Conservation (phyloP, 805 yeast genomes). For the Pichia rugopelliculosa region DNA sequence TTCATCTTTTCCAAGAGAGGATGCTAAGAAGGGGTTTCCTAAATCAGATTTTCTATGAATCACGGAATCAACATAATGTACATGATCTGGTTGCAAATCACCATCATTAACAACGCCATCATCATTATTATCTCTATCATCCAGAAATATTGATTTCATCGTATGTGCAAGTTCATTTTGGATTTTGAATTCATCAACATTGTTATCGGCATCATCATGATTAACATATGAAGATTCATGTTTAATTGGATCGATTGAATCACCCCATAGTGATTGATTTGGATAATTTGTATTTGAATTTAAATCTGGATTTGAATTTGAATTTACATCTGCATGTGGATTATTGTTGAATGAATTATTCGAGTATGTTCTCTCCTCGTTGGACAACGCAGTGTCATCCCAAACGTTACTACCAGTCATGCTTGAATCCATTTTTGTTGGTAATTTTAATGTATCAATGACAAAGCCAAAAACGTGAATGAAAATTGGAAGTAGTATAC, state of each 20-base stretch:
- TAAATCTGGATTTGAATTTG: background rate
- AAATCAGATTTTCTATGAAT: constrained; percentile 4
- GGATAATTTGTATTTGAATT: background rate
- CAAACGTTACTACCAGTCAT: constrained; percentile 29
- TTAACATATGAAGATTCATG: background rate
- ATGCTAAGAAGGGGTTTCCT: constrained; percentile 8
- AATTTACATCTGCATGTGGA: background rate
- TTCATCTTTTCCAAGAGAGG: constrained; percentile 1
- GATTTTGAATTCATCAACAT: constrained; percentile 14
- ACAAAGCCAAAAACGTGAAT: too few relatives aligned
- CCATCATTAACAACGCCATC: constrained; percentile 9
- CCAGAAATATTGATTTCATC: constrained; percentile 12
- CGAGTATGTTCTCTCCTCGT: background rate
- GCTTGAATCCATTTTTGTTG: constrained; percentile 1
- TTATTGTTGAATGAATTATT: background rate
- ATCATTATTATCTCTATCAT: constrained; percentile 4
- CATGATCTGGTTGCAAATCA: constrained; percentile 7
- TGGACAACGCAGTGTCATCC: constrained; percentile 45
- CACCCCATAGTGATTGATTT: background rate
- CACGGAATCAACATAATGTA: constrained; percentile 8
- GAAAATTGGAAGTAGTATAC: too few relatives aligned
- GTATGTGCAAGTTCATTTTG: constrained; percentile 19
- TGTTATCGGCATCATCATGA: background rate
- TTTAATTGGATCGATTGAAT: background rate
- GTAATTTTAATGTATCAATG: too few relatives aligned